Evolutionary conservation across 352 stramenopile genomes (phyloP).

Genomic region (Phytophthora uliginosa): DNA sequence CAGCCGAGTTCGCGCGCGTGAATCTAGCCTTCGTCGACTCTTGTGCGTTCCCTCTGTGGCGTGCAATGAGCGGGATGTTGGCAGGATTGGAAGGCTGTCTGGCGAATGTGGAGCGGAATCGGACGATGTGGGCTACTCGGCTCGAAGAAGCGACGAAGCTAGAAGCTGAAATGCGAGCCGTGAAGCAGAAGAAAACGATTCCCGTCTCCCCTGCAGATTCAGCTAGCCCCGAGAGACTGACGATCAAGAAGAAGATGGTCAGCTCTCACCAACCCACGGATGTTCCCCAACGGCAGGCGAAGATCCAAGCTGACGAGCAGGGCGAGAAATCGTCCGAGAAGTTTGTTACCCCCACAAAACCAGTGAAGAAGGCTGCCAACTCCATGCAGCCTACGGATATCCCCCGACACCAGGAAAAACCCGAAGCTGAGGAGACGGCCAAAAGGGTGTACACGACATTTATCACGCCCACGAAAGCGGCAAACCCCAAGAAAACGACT

Average conservation of each 20-base stretch:
- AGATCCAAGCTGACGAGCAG: not conserved
- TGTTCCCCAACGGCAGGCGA: not conserved
- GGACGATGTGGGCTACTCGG: slow-evolving; percentile 64
- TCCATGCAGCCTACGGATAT: slow-evolving; percentile 5
- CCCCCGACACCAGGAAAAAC: slow-evolving; percentile 2
- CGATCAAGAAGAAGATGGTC: slow-evolving; percentile 25
- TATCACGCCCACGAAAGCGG: slow-evolving; percentile 10
- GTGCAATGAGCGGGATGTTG: slow-evolving; percentile 71
- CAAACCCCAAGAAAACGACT: slow-evolving; percentile 12
- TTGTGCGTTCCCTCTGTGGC: slow-evolving; percentile 88
- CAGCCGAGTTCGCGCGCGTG: slow-evolving; percentile 73
- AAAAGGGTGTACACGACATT: slow-evolving; percentile 9
- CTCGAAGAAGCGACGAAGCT: slow-evolving; percentile 37
- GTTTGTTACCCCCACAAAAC: slow-evolving; percentile 28
- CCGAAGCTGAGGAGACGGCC: not conserved
- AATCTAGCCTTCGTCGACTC: slow-evolving; percentile 89
- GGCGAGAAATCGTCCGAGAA: not conserved
- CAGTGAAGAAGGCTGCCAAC: not conserved
- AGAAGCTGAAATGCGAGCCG: slow-evolving; percentile 19
- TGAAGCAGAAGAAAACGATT: slow-evolving; percentile 7
- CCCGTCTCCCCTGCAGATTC: not conserved
- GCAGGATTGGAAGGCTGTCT: slow-evolving; percentile 68
- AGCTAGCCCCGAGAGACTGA: slow-evolving; percentile 13
- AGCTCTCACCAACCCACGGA: not conserved
- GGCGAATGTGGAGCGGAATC: slow-evolving; percentile 75